Conservation (phyloP, 768 basidiomycete species). For the Ramaria rubella region DNA sequence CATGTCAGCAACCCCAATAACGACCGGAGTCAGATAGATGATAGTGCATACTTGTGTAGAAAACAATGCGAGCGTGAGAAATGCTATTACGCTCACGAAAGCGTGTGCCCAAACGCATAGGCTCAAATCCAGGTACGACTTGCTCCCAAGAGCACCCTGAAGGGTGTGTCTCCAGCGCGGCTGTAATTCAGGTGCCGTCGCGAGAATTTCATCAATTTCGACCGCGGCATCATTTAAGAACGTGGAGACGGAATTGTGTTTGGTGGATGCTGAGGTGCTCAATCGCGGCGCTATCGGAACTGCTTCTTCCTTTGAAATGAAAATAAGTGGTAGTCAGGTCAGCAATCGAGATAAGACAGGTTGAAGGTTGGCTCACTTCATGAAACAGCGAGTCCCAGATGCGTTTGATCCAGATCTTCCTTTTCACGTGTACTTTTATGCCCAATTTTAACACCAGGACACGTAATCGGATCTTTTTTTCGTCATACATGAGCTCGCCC, state of each 20-base stretch:
- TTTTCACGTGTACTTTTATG: not conserved
- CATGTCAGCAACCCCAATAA: no score
- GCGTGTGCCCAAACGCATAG: constrained; percentile 3
- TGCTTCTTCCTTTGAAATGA: not conserved
- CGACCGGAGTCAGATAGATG: no score
- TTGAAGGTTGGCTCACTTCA: not conserved
- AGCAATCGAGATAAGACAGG: not conserved
- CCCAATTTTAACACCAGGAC: constrained; percentile 1
- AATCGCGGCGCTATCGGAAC: not conserved
- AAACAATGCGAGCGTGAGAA: constrained; percentile 1
- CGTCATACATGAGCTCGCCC: constrained; percentile 5
- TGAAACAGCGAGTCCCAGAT: not conserved
- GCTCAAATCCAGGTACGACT: constrained; percentile 1
- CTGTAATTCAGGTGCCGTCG: not conserved
- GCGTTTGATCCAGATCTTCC: not conserved
- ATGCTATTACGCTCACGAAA: not conserved
- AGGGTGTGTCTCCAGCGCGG: not conserved
- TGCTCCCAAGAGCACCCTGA: not conserved
- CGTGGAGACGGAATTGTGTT: not conserved
- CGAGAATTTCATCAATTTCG: not conserved
- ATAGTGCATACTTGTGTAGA: constrained; percentile 1
- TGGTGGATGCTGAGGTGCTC: not conserved
- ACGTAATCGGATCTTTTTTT: not conserved
- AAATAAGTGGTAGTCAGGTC: not conserved
- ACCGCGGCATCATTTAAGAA: not conserved